These are phyloP conservation scores for Halophytophthora polymorphica DNA, from an alignment of 352 stramenopile species.

Conservation along the genomic window DNA sequence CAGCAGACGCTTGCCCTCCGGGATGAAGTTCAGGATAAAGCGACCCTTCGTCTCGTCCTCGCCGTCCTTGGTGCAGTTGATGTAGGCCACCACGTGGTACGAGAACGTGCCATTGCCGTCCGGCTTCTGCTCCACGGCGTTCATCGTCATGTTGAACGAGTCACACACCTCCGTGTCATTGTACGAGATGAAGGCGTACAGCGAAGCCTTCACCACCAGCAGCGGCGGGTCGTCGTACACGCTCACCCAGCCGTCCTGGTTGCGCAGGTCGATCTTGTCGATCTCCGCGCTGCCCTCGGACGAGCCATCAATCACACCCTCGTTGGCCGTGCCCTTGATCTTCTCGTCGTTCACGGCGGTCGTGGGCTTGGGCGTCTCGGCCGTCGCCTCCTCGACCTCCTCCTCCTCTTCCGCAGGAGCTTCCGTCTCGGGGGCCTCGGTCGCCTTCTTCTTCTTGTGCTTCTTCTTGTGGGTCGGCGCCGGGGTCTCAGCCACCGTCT, in stretches of 20 bases:
- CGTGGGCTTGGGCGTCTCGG: neutral
- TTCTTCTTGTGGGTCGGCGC: too few species aligned
- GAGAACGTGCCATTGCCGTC: slow-evolving; percentile 66
- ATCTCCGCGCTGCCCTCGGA: slow-evolving; percentile 79
- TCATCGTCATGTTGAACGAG: slow-evolving; percentile 86
- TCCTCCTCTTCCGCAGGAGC: slow-evolving; percentile 9
- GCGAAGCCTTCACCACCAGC: slow-evolving; percentile 79
- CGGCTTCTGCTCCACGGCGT: slow-evolving; percentile 77
- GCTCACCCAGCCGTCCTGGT: slow-evolving; percentile 72
- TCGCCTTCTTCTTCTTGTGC: too few species aligned
- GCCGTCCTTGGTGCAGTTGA: slow-evolving; percentile 79
- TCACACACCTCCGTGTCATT: slow-evolving; percentile 81
- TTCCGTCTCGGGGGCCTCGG: slow-evolving; percentile 7
- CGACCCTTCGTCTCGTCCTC: slow-evolving; percentile 71
- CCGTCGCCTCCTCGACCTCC: slow-evolving; percentile 2
- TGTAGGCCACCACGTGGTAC: slow-evolving; percentile 85
- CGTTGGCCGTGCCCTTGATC: slow-evolving; percentile 69
- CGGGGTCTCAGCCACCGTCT: slow-evolving; percentile 4
- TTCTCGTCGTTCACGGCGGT: slow-evolving; percentile 55
- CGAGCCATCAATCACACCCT: slow-evolving; percentile 73
- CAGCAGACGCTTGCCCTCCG: slow-evolving; percentile 71
- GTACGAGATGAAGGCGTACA: slow-evolving; percentile 86
- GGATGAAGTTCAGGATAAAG: slow-evolving; percentile 86
- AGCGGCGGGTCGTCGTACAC: slow-evolving; percentile 79
- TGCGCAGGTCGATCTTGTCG: slow-evolving; percentile 79